Percentiles rank a stretch among this genome's conserved stretches.
These are phyloP conservation scores for Candida khao-thaluensis DNA, from an alignment of 805 yeast species.

Conservation along the genomic window DNA sequence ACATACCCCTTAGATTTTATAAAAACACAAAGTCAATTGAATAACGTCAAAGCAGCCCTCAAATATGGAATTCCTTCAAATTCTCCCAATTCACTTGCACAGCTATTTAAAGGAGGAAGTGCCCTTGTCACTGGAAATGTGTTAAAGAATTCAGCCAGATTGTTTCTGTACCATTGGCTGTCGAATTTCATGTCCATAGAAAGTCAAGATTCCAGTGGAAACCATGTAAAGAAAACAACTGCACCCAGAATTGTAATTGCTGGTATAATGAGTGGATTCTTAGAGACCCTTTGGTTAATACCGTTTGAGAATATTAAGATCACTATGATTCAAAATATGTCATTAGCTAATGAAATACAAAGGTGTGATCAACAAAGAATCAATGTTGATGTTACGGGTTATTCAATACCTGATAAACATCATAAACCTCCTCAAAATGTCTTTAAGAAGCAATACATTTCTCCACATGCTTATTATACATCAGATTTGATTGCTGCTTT, in stretches of 20 bases:
- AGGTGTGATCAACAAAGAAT: slow-evolving; percentile 18
- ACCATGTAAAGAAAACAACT: slow-evolving; percentile 56
- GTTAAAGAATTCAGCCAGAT: slow-evolving; percentile 69
- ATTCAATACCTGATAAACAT: slow-evolving; percentile 21
- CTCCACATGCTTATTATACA: slow-evolving; percentile 44
- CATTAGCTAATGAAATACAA: slow-evolving; percentile 27
- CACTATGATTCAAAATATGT: slow-evolving; percentile 70
- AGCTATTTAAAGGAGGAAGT: slow-evolving; percentile 59
- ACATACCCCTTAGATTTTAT: slow-evolving; percentile 73
- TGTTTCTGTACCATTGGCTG: slow-evolving; percentile 71
- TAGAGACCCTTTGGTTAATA: slow-evolving; percentile 79
- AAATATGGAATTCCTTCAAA: slow-evolving; percentile 36
- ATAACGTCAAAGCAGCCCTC: slow-evolving; percentile 32
- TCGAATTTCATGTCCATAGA: slow-evolving; percentile 63
- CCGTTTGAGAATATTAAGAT: slow-evolving; percentile 90
- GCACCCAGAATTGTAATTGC: slow-evolving; percentile 85
- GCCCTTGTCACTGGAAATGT: slow-evolving; percentile 76
- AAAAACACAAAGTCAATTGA: slow-evolving; percentile 63
- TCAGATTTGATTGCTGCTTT: slow-evolving; percentile 31
- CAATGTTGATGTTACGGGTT: slow-evolving; percentile 29
- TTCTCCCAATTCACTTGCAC: slow-evolving; percentile 32
- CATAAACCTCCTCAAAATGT: slow-evolving; percentile 25
- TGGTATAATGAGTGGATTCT: slow-evolving; percentile 77
- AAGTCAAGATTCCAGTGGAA: slow-evolving; percentile 22
- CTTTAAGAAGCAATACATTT: slow-evolving; percentile 34